A percentile compares a stretch with the other conserved stretches of the same genome.
These are phyloP conservation scores for Marasmius oreades DNA, from an alignment of 1,284 basidiomycete genomes.

Conservation along the genomic window DNA sequence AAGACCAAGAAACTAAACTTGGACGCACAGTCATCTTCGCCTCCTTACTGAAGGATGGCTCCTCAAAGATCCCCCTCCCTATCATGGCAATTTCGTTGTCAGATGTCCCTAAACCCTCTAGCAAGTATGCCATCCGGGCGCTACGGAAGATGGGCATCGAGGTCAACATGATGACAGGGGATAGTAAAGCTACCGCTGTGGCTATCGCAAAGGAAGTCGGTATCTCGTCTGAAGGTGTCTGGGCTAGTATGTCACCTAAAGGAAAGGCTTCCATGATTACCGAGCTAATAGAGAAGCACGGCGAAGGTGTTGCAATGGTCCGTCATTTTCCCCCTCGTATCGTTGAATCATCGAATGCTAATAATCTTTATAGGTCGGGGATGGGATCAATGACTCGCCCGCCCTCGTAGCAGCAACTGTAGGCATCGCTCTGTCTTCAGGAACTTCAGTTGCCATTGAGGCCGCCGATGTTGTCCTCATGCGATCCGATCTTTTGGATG, in stretches of 20 bases:
- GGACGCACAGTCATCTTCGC: constrained; percentile 88
- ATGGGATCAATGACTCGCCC: constrained; percentile 98
- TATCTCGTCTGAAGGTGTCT: constrained; percentile 76
- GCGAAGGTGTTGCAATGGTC: constrained; percentile 86
- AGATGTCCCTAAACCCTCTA: constrained; percentile 82
- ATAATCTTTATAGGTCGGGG: constrained; percentile 71
- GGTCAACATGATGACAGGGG: constrained; percentile 91
- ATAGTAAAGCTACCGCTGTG: constrained; percentile 76
- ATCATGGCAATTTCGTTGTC: constrained; percentile 75
- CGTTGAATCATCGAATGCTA: not conserved
- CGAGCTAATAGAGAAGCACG: constrained; percentile 71
- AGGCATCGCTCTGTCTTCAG: constrained; percentile 93
- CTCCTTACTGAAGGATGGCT: constrained; percentile 45
- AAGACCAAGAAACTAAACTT: constrained; percentile 58
- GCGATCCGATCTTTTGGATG: constrained; percentile 93
- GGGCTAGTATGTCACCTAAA: constrained; percentile 88
- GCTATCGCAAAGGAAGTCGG: constrained; percentile 88
- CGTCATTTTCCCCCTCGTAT: constrained; percentile 20
- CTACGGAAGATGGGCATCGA: constrained; percentile 85
- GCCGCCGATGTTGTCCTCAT: constrained; percentile 98
- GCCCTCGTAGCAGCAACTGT: constrained; percentile 94
- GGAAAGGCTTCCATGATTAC: constrained; percentile 84
- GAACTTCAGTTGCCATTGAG: constrained; percentile 96
- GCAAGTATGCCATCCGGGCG: constrained; percentile 75
- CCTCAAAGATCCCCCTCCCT: constrained; percentile 40